Percentiles rank a stretch among this genome's conserved stretches.
Evolutionary conservation across 169 alveolate genomes (phyloP).

Genomic region (Plasmodium ovale): DNA sequence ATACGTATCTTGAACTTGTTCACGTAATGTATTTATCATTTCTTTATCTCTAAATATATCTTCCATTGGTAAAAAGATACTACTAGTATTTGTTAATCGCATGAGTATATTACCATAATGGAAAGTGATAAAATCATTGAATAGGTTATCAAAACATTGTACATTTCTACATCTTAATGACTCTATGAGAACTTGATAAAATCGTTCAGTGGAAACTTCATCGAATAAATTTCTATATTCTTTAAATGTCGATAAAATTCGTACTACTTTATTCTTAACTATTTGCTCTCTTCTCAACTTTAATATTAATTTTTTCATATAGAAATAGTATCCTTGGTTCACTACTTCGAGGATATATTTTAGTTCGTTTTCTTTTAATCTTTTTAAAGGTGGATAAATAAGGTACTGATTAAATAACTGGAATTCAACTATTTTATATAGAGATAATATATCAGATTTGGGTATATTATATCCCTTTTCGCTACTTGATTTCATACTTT

Average conservation of each 20-base stretch:
- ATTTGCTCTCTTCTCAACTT: conserved; percentile 3
- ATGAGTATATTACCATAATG: conserved; percentile 10
- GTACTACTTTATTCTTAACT: not conserved
- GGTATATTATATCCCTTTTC: conserved; percentile 17
- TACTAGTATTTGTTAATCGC: not conserved
- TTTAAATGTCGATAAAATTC: not conserved
- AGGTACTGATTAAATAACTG: conserved; percentile 34
- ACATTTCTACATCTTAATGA: conserved; percentile 44
- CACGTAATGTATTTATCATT: not conserved
- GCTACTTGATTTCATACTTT: conserved; percentile 39
- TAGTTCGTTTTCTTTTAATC: conserved; percentile 35
- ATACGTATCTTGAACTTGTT: conserved; percentile 1
- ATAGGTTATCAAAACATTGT: conserved; percentile 44
- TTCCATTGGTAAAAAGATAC: not conserved
- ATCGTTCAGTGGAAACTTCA: not conserved
- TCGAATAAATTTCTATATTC: conserved; percentile 35
- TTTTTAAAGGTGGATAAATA: conserved; percentile 63
- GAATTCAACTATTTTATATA: conserved; percentile 49
- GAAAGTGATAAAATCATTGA: conserved; percentile 6
- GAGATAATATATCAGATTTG: not conserved
- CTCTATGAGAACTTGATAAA: conserved; percentile 8
- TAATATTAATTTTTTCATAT: not conserved
- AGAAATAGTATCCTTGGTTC: conserved; percentile 51
- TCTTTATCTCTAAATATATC: conserved; percentile 8
- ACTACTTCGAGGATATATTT: conserved; percentile 35